Percentiles rank a stretch among this genome's conserved stretches.
Evolutionary conservation across 2,329 filamentous ascomycete species (phyloP).

Genomic region (Pseudogymnoascus sp.): DNA sequence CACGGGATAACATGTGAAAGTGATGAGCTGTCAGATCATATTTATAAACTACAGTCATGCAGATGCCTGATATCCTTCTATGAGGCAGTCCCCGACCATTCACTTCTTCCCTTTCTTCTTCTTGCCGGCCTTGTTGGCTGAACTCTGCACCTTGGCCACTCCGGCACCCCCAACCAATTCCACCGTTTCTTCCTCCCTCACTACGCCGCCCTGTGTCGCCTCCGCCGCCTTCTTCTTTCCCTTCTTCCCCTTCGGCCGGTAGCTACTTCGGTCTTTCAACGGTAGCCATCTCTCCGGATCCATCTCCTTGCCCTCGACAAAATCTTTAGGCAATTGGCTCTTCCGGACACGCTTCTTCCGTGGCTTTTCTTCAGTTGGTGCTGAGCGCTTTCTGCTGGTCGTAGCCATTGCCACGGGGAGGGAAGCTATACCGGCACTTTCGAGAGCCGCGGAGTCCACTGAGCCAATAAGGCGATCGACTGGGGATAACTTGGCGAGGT

Average conservation of each 20-base stretch:
- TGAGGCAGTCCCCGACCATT: not conserved
- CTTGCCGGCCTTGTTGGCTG: conserved; percentile 30
- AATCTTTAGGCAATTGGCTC: conserved; percentile 63
- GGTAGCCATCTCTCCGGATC: conserved; percentile 94
- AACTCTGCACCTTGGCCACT: conserved; percentile 57
- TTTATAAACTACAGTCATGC: not conserved
- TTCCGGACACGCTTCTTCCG: conserved; percentile 53
- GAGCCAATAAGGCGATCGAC: conserved; percentile 54
- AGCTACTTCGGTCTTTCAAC: conserved; percentile 78
- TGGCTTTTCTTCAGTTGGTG: conserved; percentile 30
- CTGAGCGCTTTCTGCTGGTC: conserved; percentile 42
- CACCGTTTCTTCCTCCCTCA: conserved; percentile 63
- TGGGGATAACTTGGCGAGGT: conserved; percentile 51
- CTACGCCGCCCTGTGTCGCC: conserved; percentile 76
- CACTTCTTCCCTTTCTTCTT: conserved; percentile 47
- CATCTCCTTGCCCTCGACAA: conserved; percentile 67
- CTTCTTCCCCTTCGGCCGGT: conserved; percentile 86
- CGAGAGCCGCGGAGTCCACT: conserved; percentile 54
- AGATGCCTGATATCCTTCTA: not conserved
- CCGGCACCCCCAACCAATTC: conserved; percentile 57
- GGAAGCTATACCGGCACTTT: conserved; percentile 57
- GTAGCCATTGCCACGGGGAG: conserved; percentile 33
- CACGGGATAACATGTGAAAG: not conserved
- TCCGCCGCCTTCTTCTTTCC: conserved; percentile 75
- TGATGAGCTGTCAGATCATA: not conserved